phyloP scores from a whole-genome alignment of 140 eudicot species.

The Erigeron philadelphicus region DNA sequence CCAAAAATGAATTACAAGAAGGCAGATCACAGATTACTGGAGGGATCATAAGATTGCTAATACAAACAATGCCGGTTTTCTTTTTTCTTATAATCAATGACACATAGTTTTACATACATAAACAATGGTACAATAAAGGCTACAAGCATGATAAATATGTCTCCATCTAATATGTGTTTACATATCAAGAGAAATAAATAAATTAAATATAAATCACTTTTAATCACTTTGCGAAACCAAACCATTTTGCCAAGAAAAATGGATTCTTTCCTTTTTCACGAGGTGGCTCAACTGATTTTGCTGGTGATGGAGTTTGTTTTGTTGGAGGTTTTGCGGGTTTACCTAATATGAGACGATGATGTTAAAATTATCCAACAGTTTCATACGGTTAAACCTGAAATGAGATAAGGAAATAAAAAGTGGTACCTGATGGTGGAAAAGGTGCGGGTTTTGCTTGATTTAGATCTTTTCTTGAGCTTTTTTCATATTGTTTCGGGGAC shows the following conservation, averaged over 20 bases:
- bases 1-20: background rate
- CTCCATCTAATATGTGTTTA: conserved; percentile 18
- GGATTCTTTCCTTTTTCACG: conserved; percentile 62
- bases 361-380: conserved; percentile 10
- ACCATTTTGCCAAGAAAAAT: conserved; percentile 64
- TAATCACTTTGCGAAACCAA: conserved; percentile 65
- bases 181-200: conserved; percentile 20
- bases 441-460: conserved; percentile 31
- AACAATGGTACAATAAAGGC: conserved; percentile 27
- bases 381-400: background rate
- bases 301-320: conserved; percentile 41
- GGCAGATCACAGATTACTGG: too few species aligned
- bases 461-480: conserved; percentile 32
- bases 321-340: conserved; percentile 43
- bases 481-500: conserved; percentile 32
- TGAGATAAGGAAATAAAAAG: background rate
- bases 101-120: conserved; percentile 11
- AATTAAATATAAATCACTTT: conserved; percentile 5
- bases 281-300: conserved; percentile 38
- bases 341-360: conserved; percentile 33
- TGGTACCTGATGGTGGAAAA: conserved; percentile 42
- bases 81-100: background rate
- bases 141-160: conserved; percentile 11
- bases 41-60: conserved; percentile 7
- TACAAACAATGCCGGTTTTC: background rate